phyloP scores from a whole-genome alignment of 2,329 filamentous ascomycete species.

The Parafenestella ontariensis region DNA sequence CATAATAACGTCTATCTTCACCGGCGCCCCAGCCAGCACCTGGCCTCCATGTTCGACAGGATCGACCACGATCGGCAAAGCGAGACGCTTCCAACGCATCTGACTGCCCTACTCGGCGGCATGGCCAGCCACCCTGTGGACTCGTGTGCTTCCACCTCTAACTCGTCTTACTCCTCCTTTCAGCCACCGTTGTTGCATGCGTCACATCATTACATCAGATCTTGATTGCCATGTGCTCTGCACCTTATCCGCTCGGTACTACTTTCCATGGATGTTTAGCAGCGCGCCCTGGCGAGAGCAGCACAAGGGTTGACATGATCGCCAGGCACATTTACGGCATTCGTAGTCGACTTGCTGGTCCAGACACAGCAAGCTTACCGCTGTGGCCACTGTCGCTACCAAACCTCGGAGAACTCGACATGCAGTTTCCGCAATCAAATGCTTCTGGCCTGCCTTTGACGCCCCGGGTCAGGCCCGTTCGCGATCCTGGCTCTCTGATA shows the following conservation, averaged over 20 bases:
- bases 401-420: neutral
- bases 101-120: too few species aligned
- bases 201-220: constrained; percentile 1
- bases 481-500: neutral
- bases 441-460: neutral
- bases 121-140: constrained; percentile 7
- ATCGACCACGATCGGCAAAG: neutral
- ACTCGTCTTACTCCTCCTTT: constrained; percentile 1
- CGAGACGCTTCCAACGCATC: neutral
- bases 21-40: neutral
- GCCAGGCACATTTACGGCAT: constrained; percentile 11
- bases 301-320: constrained; percentile 9
- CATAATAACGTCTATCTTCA: neutral
- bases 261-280: constrained; percentile 2
- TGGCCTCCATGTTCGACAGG: neutral
- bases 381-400: neutral
- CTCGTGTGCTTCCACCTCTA: constrained; percentile 2
- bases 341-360: neutral
- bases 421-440: neutral
- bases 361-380: neutral
- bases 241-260: constrained; percentile 8
- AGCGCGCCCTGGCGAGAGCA: neutral
- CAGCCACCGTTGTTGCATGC: constrained; percentile 10
- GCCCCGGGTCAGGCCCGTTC: neutral
- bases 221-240: constrained; percentile 17